Percentiles rank a stretch among this genome's conserved stretches.
These are phyloP conservation scores for Nevesoporus exiguus DNA, from an alignment of 768 basidiomycete species.

Conservation along the genomic window DNA sequence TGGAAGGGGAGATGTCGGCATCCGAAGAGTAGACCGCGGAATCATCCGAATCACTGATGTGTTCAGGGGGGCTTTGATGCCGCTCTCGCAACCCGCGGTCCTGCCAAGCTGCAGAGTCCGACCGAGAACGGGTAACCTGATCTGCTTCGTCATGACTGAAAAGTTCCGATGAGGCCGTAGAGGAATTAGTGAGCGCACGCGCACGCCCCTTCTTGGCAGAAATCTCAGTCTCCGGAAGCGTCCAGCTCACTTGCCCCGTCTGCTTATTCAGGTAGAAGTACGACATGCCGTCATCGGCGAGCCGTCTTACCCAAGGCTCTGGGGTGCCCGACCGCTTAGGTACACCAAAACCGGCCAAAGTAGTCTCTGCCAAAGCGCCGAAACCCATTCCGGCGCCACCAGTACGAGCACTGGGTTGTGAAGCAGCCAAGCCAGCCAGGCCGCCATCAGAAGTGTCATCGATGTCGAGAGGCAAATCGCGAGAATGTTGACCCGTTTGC, in stretches of 20 bases:
- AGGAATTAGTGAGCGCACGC: constrained; percentile 33
- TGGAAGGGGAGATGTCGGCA: constrained; percentile 29
- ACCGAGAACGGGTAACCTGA: constrained; percentile 27
- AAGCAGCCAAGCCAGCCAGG: constrained; percentile 51
- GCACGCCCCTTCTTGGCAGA: constrained; percentile 29
- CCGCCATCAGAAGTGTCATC: constrained; percentile 66
- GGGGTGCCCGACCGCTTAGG: constrained; percentile 58
- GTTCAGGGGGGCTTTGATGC: constrained; percentile 35
- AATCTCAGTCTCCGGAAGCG: constrained; percentile 48
- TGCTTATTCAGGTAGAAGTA: constrained; percentile 76
- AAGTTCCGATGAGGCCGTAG: constrained; percentile 32
- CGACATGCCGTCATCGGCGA: constrained; percentile 79
- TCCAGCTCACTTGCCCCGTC: constrained; percentile 68
- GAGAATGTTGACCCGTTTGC: constrained; percentile 75
- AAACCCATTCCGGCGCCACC: constrained; percentile 53
- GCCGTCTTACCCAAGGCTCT: constrained; percentile 78
- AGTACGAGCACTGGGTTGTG: constrained; percentile 54
- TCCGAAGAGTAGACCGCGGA: constrained; percentile 50
- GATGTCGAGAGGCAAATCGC: constrained; percentile 76
- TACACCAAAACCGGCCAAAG: constrained; percentile 56
- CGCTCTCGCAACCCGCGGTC: constrained; percentile 25
- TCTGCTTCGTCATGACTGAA: constrained; percentile 23
- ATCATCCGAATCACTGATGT: constrained; percentile 74
- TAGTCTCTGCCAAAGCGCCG: constrained; percentile 34
- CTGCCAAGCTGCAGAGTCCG: constrained; percentile 35